Percentiles rank a stretch among this genome's conserved stretches.
These are phyloP conservation scores for Populus alba DNA, from an alignment of 345 rosid genomes.

Conservation along the genomic window DNA sequence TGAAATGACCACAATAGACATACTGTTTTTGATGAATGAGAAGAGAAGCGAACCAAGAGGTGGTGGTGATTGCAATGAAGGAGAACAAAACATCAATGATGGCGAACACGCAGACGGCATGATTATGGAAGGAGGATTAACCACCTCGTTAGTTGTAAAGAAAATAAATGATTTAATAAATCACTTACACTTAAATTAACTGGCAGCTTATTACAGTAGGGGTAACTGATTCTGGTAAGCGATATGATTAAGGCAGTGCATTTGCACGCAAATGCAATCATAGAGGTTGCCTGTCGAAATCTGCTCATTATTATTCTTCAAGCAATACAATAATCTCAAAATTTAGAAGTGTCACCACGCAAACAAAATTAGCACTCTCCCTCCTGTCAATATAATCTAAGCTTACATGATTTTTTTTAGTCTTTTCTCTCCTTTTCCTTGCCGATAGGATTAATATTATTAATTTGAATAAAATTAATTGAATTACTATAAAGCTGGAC, in stretches of 20 bases:
- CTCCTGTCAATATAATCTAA: too few relatives aligned
- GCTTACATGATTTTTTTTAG: too few relatives aligned
- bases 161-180: not conserved
- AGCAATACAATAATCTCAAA: too few relatives aligned
- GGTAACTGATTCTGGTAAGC: not conserved
- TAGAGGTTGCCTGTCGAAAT: not conserved
- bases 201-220: not conserved
- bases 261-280: not conserved
- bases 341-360: too few relatives aligned
- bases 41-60: not conserved
- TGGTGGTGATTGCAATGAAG: not conserved
- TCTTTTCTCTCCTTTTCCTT: too few relatives aligned
- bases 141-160: not conserved
- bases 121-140: not conserved
- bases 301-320: not conserved
- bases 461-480: too few relatives aligned
- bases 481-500: too few relatives aligned
- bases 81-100: conserved; percentile 19
- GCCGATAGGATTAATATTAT: too few relatives aligned
- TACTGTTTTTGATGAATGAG: not conserved
- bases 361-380: too few relatives aligned
- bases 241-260: not conserved
- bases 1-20: not conserved
- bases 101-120: conserved; percentile 14
- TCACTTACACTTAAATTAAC: not conserved